A percentile compares a stretch with the other conserved stretches of the same genome.
These are phyloP conservation scores for Typha latifolia DNA, from an alignment of 176 grass and related monocot species.

Conservation along the genomic window DNA sequence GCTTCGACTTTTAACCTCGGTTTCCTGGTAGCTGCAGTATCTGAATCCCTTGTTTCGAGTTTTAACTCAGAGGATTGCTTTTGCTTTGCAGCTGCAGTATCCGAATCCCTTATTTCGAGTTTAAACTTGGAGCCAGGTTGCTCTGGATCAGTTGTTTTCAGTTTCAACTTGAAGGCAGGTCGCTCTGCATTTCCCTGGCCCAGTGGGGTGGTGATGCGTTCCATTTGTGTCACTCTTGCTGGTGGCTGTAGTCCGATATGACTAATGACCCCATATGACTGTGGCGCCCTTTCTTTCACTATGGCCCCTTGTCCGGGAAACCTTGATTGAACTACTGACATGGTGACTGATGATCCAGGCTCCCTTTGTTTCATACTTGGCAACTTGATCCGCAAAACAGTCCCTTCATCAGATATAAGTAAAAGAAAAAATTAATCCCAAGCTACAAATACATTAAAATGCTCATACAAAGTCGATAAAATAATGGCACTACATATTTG, in stretches of 20 bases:
- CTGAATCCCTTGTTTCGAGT: no score
- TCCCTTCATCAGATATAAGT: not conserved
- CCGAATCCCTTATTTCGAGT: no score
- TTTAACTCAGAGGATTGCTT: no score
- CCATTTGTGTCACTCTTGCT: not conserved
- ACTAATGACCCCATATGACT: not conserved
- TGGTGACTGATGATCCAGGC: not conserved
- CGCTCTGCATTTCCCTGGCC: not conserved
- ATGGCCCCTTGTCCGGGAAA: not conserved
- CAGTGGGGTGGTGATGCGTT: not conserved
- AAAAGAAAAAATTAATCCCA: not conserved
- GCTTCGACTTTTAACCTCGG: no score
- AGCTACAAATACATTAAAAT: no score
- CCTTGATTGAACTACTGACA: not conserved
- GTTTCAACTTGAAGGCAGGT: not conserved
- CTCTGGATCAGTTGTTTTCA: not conserved
- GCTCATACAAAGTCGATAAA: not conserved
- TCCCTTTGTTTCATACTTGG: not conserved
- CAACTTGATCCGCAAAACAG: constrained; percentile 7
- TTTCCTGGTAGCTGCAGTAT: no score
- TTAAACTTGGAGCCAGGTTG: not conserved
- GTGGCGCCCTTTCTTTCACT: not conserved
- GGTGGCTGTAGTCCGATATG: not conserved
- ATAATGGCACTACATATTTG: not conserved
- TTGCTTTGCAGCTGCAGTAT: no score